Percentiles rank a stretch among this genome's conserved stretches.
These are phyloP conservation scores for Pelargonium cotyledonis DNA, from an alignment of 441 rosid genomes.

Conservation along the genomic window DNA sequence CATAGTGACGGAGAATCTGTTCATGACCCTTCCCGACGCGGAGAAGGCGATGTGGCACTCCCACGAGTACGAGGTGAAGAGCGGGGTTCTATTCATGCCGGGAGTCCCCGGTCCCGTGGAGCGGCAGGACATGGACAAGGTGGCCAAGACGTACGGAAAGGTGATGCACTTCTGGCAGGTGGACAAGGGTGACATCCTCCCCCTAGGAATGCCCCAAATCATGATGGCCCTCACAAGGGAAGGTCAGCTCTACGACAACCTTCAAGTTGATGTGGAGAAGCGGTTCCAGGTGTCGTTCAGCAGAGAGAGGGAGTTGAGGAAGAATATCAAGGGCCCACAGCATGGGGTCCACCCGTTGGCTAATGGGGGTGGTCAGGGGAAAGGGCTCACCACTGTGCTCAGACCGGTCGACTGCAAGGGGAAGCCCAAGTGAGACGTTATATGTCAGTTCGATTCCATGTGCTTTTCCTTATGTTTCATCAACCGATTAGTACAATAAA, in stretches of 20 bases:
- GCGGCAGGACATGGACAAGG: slow-evolving; percentile 55
- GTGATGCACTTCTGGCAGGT: slow-evolving; percentile 78
- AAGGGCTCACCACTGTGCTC: slow-evolving; percentile 37
- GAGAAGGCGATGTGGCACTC: slow-evolving; percentile 81
- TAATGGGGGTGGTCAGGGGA: slow-evolving; percentile 57
- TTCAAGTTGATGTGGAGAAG: slow-evolving; percentile 38
- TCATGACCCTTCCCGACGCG: slow-evolving; percentile 46
- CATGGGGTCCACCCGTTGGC: slow-evolving; percentile 66
- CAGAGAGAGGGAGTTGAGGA: slow-evolving; percentile 45
- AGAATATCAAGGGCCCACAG: slow-evolving; percentile 44
- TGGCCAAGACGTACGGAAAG: slow-evolving; percentile 60
- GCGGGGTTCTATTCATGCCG: slow-evolving; percentile 66
- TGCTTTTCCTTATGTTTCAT: too few relatives aligned
- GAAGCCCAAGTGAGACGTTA: too few relatives aligned
- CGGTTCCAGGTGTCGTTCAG: slow-evolving; percentile 37
- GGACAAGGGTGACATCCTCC: slow-evolving; percentile 56
- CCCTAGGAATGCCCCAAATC: slow-evolving; percentile 57
- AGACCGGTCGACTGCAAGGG: slow-evolving; percentile 43
- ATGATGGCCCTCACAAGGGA: slow-evolving; percentile 68
- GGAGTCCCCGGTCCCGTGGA: slow-evolving; percentile 48
- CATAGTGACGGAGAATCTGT: slow-evolving; percentile 54
- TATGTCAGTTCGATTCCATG: too few relatives aligned
- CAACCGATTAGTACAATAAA: too few relatives aligned
- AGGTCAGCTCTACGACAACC: slow-evolving; percentile 47
- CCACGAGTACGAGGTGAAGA: slow-evolving; percentile 70